Conservation (phyloP, 2,329 filamentous ascomycete genomes). For the Colletotrichum spaethianum region DNA sequence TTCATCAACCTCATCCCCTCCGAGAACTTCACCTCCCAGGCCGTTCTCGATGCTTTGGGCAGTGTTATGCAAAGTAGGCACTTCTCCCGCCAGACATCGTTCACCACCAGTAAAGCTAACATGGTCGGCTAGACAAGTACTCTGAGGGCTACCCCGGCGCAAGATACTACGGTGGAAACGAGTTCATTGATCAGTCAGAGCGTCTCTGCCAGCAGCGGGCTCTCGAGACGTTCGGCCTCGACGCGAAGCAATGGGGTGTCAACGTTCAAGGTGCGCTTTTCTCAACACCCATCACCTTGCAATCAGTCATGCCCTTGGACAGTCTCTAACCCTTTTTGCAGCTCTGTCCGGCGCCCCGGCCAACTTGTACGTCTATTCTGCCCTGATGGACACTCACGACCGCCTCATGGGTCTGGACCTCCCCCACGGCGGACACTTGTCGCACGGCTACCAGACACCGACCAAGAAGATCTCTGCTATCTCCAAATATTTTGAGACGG, state of each 20-base stretch:
- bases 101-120: conserved; percentile 46
- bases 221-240: conserved; percentile 87
- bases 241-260: conserved; percentile 92
- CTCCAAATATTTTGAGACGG: conserved; percentile 98
- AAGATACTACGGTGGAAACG: conserved; percentile 96
- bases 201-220: conserved; percentile 91
- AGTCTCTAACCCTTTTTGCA: conserved; percentile 52
- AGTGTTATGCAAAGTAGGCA: conserved; percentile 92
- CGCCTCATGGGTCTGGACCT: conserved; percentile 97
- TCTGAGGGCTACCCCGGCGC: conserved; percentile 98
- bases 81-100: background rate
- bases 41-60: conserved; percentile 90
- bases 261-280: conserved; percentile 77
- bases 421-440: conserved; percentile 95
- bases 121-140: conserved; percentile 82
- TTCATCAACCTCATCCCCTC: conserved; percentile 98
- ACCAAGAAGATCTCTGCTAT: conserved; percentile 97
- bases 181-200: conserved; percentile 94
- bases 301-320: background rate
- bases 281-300: background rate
- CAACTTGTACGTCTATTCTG: conserved; percentile 95
- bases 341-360: conserved; percentile 82
- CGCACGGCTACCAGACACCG: conserved; percentile 97
- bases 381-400: conserved; percentile 92
- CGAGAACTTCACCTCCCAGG: conserved; percentile 95